Evolutionary conservation across 2,329 filamentous ascomycete species (phyloP), one percentile per base, ranked within the genome.

Genomic region (Fusarium odoratissimum): DNA sequence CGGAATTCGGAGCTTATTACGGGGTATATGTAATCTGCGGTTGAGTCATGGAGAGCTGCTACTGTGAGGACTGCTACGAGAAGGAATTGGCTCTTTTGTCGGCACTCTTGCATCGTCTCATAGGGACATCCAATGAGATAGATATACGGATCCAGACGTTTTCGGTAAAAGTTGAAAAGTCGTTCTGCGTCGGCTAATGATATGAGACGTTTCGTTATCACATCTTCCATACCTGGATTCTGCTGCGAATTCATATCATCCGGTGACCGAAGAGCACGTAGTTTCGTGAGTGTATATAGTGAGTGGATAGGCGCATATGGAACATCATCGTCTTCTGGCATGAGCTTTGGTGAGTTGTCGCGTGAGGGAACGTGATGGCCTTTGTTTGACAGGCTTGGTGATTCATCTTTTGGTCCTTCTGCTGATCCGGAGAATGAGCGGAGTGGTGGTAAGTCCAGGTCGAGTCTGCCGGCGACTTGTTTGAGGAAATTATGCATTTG

Each of bases 61-160:
- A 90, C 88, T 0, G 88, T 87, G 37, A 89, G 83, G 42, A 89
- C 86, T 5, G 86, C 86, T 13, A 86, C 86, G 1, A 88, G 86
- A 17, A 91, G 81, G 10, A 90, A 80, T 0, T 87, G 84, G 16
- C 88, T 90, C n/a, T 84, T 84, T 23, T 86, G 84, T 35, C 89
- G 85, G 16, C 90, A 80, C 3, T 84, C 85, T 1, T 84, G 83
- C 17, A 89, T 78, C 42, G 84, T 83, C 13, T 81, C 79, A 67
- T 87, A 86, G 17, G 84, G 83, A 16, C 86, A 80, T 13, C 87
- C 84, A 17, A 88, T 86, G 3, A 83, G 83, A 60, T 86, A 88
- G 48, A 88, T 83, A 40, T 85, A 84, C 44, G 86, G 83, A 60
- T 88, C 86, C 64, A 88, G 83, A 0, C 82, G 83, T 51, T 84